A percentile compares a stretch with the other conserved stretches of the same genome.
These are phyloP conservation scores for Seminavis robusta DNA, from an alignment of 108 stramenopile genomes.

Conservation along the genomic window DNA sequence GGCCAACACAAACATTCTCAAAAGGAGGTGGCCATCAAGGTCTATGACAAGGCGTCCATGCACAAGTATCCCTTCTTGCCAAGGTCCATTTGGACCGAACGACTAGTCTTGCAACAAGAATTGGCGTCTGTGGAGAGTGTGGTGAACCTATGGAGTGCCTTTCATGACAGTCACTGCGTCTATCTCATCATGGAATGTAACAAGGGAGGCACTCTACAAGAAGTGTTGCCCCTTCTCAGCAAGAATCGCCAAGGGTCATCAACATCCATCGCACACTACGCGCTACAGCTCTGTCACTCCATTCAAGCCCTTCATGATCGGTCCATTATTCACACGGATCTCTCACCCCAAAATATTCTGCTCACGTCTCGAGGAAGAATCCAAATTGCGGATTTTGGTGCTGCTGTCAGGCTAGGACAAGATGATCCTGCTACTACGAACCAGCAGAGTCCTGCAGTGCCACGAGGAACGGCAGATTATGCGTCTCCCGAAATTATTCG, in stretches of 20 bases:
- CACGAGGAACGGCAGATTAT: conserved; percentile 32
- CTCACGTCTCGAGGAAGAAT: conserved; percentile 22
- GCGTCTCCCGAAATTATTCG: conserved; percentile 38
- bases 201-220: conserved; percentile 34
- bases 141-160: conserved; percentile 14
- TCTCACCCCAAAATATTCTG: conserved; percentile 30
- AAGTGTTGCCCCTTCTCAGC: conserved; percentile 18
- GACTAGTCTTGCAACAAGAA: neutral
- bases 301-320: conserved; percentile 24
- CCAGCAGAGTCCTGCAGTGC: neutral
- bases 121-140: neutral
- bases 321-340: conserved; percentile 34
- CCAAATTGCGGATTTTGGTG: conserved; percentile 35
- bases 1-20: conserved; percentile 17
- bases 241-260: conserved; percentile 12
- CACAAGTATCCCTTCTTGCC: neutral
- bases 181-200: conserved; percentile 39
- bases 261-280: conserved; percentile 25
- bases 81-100: neutral
- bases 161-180: conserved; percentile 23
- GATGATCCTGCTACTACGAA: neutral
- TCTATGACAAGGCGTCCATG: neutral
- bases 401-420: conserved; percentile 12
- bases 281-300: conserved; percentile 26
- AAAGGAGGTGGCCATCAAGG: conserved; percentile 11